Percentiles rank a stretch among this genome's conserved stretches.
Evolutionary conservation across 2,329 filamentous ascomycete genomes (phyloP).

Genomic region (Fusarium albidum): DNA sequence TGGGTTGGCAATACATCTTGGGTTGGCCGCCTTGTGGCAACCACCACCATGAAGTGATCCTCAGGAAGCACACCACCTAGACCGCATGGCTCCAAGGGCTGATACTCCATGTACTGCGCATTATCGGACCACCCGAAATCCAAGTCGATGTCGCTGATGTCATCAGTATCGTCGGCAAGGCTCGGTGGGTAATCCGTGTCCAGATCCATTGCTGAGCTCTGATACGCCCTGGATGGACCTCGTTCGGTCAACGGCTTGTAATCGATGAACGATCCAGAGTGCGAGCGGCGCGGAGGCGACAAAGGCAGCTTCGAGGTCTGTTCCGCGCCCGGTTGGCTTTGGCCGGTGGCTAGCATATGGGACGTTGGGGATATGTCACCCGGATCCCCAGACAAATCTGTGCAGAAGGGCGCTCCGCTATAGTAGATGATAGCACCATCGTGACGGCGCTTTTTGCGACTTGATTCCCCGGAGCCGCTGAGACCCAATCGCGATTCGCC

Average conservation of each 20-base stretch:
- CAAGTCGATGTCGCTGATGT: constrained; percentile 51
- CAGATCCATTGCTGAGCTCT: constrained; percentile 42
- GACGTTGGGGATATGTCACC: constrained; percentile 58
- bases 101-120: constrained; percentile 48
- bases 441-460: constrained; percentile 61
- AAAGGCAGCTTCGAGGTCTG: constrained; percentile 22
- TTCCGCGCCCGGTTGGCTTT: constrained; percentile 42
- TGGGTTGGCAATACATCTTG: constrained; percentile 22
- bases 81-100: constrained; percentile 63
- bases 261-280: constrained; percentile 60
- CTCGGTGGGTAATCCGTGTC: constrained; percentile 41
- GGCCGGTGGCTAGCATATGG: constrained; percentile 56
- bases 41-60: constrained; percentile 69
- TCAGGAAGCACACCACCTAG: constrained; percentile 67
- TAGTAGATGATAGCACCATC: constrained; percentile 87
- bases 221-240: constrained; percentile 11
- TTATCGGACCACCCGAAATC: constrained; percentile 57
- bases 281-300: constrained; percentile 47
- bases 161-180: constrained; percentile 46
- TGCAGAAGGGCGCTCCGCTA: constrained; percentile 80
- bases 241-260: constrained; percentile 60
- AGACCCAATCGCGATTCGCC: constrained; percentile 56
- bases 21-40: constrained; percentile 58
- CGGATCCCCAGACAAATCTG: constrained; percentile 76
- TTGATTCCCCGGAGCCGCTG: constrained; percentile 58